A percentile compares a stretch with the other conserved stretches of the same genome.
Conservation (phyloP, 1,284 basidiomycete genomes). For the Pascua guehoae region DNA sequence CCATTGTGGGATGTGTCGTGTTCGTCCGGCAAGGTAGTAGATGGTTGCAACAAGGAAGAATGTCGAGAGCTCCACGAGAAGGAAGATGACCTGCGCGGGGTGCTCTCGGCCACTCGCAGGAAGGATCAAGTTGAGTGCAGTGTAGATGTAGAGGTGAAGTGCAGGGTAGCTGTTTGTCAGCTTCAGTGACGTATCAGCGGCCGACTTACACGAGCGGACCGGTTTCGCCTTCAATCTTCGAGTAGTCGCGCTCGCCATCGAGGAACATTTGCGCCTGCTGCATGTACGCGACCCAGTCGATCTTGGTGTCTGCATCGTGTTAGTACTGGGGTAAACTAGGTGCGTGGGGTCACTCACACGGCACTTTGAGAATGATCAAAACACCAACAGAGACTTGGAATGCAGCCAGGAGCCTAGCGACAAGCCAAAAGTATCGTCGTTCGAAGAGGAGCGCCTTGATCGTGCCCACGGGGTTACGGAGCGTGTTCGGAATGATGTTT, state of each 20-base stretch:
- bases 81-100: conserved; percentile 75
- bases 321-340: neutral
- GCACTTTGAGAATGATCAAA: conserved; percentile 70
- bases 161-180: conserved; percentile 75
- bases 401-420: conserved; percentile 62
- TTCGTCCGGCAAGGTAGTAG: conserved; percentile 57
- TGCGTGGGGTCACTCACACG: conserved; percentile 59
- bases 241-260: conserved; percentile 80
- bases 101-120: conserved; percentile 53
- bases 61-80: conserved; percentile 64
- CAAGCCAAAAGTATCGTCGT: conserved; percentile 61
- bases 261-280: conserved; percentile 75
- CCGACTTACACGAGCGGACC: conserved; percentile 82
- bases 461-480: neutral
- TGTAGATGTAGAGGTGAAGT: conserved; percentile 82
- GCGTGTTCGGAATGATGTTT: neutral
- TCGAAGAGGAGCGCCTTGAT: conserved; percentile 55
- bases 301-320: conserved; percentile 79
- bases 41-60: conserved; percentile 64
- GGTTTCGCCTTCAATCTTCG: conserved; percentile 80
- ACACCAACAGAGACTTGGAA: conserved; percentile 71
- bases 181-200: neutral
- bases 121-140: conserved; percentile 61
- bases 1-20: conserved; percentile 64
- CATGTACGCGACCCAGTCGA: conserved; percentile 64